Conservation (phyloP, 495 filamentous ascomycete species). For the Hypoxylon trugodes region DNA sequence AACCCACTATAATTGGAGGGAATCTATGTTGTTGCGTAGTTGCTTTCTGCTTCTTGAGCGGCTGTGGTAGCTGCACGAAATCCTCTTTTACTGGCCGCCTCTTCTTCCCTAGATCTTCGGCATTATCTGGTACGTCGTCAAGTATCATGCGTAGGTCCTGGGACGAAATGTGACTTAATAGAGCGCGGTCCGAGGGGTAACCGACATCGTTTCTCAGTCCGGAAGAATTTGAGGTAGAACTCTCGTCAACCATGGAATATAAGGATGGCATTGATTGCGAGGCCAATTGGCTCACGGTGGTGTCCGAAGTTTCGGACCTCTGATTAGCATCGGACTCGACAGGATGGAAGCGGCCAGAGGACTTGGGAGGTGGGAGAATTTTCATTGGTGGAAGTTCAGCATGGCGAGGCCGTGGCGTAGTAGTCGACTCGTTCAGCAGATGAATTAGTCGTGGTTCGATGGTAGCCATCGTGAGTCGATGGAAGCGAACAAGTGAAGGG, state of each 20-base stretch:
- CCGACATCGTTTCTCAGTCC: slow-evolving; percentile 31
- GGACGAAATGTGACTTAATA: slow-evolving; percentile 45
- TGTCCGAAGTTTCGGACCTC: slow-evolving; percentile 44
- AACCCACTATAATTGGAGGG: slow-evolving; percentile 74
- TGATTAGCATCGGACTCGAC: slow-evolving; percentile 56
- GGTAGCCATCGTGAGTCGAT: slow-evolving; percentile 59
- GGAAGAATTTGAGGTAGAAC: background rate
- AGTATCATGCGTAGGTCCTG: slow-evolving; percentile 58
- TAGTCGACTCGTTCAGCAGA: slow-evolving; percentile 60
- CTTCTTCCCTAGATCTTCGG: slow-evolving; percentile 56
- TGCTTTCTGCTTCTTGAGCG: slow-evolving; percentile 65
- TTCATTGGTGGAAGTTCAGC: slow-evolving; percentile 58
- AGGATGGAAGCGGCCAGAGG: slow-evolving; percentile 53
- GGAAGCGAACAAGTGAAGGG: slow-evolving; percentile 36
- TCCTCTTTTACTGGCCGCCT: slow-evolving; percentile 60
- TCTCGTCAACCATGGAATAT: slow-evolving; percentile 45
- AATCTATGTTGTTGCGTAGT: slow-evolving; percentile 55
- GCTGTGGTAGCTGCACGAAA: slow-evolving; percentile 63
- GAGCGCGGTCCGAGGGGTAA: slow-evolving; percentile 35
- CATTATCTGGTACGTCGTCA: slow-evolving; percentile 48
- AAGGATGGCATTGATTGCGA: slow-evolving; percentile 49
- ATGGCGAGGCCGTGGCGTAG: slow-evolving; percentile 45
- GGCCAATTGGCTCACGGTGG: slow-evolving; percentile 33
- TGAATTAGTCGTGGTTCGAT: slow-evolving; percentile 68
- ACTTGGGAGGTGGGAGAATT: slow-evolving; percentile 46